Evolutionary conservation across 208 protist genomes (phyloP).

Genomic region (Herpetomonas tarakana): DNA sequence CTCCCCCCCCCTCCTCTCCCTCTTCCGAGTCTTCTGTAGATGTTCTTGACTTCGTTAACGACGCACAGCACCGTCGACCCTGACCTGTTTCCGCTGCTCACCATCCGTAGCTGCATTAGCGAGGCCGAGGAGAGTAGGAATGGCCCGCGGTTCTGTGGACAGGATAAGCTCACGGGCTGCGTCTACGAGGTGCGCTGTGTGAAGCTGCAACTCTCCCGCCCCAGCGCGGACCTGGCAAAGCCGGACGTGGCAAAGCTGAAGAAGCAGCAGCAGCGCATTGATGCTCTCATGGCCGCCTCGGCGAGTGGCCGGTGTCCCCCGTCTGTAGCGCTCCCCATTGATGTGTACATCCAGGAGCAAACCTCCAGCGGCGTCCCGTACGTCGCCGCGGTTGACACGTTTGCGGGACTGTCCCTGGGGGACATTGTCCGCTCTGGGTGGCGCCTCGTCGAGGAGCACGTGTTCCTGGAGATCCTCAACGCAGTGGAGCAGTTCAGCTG

Average conservation of each 20-base stretch:
- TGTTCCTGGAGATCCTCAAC: constrained; percentile 64
- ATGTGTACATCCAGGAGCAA: constrained; percentile 64
- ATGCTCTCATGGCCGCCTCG: constrained; percentile 41
- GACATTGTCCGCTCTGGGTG: constrained; percentile 83
- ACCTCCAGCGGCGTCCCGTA: constrained; percentile 37
- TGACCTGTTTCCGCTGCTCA: constrained; percentile 71
- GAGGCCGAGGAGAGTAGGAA: constrained; percentile 72
- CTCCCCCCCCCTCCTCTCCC: background rate
- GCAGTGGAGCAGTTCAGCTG: constrained; percentile 62
- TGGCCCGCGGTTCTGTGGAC: constrained; percentile 69
- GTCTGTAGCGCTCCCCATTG: constrained; percentile 55
- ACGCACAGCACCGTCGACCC: constrained; percentile 31
- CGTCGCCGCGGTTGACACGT: constrained; percentile 64
- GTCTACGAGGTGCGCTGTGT: constrained; percentile 71
- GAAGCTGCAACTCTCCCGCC: constrained; percentile 11
- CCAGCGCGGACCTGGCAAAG: background rate
- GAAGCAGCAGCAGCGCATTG: constrained; percentile 41
- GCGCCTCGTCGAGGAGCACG: constrained; percentile 61
- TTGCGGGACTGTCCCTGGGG: constrained; percentile 68
- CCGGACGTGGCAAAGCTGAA: constrained; percentile 2
- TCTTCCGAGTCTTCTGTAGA: constrained; percentile 11
- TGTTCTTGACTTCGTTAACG: constrained; percentile 40
- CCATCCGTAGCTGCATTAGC: constrained; percentile 64
- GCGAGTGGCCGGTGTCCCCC: constrained; percentile 14
- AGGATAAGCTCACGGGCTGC: constrained; percentile 60